Evolutionary conservation across 352 stramenopile species (phyloP).

Genomic region (Hyaloperonospora brassicae): DNA sequence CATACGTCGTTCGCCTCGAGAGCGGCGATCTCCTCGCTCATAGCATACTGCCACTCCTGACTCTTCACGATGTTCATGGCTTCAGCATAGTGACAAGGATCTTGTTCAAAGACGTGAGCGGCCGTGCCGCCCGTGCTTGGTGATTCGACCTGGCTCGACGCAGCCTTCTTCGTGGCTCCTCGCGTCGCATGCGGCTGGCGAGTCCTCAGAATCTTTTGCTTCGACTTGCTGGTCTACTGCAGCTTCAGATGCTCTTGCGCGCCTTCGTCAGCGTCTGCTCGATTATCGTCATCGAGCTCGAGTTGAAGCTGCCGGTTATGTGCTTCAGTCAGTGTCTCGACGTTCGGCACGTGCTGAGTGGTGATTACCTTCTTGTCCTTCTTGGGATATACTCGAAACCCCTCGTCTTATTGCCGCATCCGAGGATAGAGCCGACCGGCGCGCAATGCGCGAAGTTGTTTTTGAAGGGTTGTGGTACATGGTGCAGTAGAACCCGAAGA

Average conservation of each 20-base stretch:
- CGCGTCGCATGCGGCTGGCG: background rate
- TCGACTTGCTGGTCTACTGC: background rate
- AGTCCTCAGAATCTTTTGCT: background rate
- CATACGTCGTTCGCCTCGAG: background rate
- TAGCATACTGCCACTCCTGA: too few species aligned
- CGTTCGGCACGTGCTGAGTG: background rate
- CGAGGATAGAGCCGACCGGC: constrained; percentile 7
- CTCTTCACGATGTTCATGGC: too few species aligned
- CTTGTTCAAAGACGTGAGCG: too few species aligned
- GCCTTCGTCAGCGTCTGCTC: background rate
- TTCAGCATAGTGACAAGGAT: too few species aligned
- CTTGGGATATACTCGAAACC: constrained; percentile 1
- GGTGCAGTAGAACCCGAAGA: constrained; percentile 9
- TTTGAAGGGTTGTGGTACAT: constrained; percentile 11
- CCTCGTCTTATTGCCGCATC: constrained; percentile 16
- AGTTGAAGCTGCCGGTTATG: background rate
- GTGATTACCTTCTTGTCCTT: background rate
- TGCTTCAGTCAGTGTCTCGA: background rate
- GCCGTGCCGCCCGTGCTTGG: background rate
- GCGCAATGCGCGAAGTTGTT: constrained; percentile 2
- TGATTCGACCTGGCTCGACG: background rate
- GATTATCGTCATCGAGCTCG: background rate
- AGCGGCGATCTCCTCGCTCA: too few species aligned
- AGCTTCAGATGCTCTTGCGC: background rate
- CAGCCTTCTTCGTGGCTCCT: background rate